Percentiles rank a stretch among this genome's conserved stretches.
phyloP scores from a whole-genome alignment of 306 rosid genomes.

The Betula pendula region DNA sequence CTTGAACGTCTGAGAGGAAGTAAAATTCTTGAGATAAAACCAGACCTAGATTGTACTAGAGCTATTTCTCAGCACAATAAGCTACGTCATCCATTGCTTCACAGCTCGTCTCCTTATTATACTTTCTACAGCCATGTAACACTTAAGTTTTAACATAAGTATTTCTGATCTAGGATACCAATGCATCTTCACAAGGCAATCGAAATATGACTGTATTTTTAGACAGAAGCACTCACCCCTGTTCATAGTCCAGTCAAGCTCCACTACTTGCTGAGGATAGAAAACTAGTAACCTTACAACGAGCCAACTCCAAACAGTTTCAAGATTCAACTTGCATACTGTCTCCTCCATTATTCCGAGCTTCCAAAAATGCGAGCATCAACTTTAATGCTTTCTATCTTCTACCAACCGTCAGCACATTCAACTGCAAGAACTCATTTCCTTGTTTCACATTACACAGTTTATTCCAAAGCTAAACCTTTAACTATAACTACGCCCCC shows the following conservation, averaged over 20 bases:
- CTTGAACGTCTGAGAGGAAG: too few relatives aligned
- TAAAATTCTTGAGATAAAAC: too few relatives aligned
- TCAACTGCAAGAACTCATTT: neutral
- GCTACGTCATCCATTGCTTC: too few relatives aligned
- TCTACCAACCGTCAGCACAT: neutral
- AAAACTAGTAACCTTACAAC: too few relatives aligned
- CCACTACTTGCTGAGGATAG: too few relatives aligned
- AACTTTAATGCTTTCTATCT: constrained; percentile 11
- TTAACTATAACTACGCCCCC: neutral
- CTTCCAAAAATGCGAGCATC: neutral
- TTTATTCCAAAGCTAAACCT: neutral
- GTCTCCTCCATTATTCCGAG: neutral
- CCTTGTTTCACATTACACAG: neutral
- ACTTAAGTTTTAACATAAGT: too few relatives aligned
- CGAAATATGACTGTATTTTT: neutral
- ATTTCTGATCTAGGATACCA: too few relatives aligned
- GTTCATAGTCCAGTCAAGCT: neutral
- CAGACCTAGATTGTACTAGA: too few relatives aligned
- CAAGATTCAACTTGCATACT: neutral
- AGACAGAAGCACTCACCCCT: neutral
- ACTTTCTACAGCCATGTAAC: too few relatives aligned
- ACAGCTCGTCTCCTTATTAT: too few relatives aligned
- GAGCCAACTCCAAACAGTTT: neutral
- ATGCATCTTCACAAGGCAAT: neutral
- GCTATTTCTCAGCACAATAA: too few relatives aligned